Conservation (phyloP, 2,329 filamentous ascomycete species). For the Leptographium wingfieldii region DNA sequence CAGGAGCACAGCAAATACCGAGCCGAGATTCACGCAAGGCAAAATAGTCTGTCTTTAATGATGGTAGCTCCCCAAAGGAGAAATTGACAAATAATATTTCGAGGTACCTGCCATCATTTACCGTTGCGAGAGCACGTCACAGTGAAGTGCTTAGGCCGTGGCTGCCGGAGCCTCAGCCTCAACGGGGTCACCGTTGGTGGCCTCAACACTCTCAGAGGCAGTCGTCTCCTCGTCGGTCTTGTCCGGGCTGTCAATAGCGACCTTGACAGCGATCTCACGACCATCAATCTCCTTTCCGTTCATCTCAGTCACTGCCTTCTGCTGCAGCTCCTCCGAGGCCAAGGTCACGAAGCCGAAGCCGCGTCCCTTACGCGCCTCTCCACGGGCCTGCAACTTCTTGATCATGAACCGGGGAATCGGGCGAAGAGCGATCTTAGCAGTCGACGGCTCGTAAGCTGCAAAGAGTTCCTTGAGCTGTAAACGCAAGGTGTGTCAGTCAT, state of each 20-base stretch:
- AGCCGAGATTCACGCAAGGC: conserved; percentile 1
- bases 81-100: conserved; percentile 3
- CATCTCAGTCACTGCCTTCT: conserved; percentile 96
- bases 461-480: conserved; percentile 92
- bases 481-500: conserved; percentile 10
- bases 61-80: background rate
- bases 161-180: conserved; percentile 17
- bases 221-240: conserved; percentile 83
- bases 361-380: conserved; percentile 96
- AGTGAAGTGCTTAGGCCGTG: conserved; percentile 18
- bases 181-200: conserved; percentile 30
- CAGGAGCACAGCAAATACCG: conserved; percentile 3
- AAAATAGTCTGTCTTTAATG: conserved; percentile 2
- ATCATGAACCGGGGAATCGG: conserved; percentile 99
- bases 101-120: conserved; percentile 4
- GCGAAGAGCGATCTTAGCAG: conserved; percentile 96
- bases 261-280: conserved; percentile 98
- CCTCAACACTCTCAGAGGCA: conserved; percentile 25
- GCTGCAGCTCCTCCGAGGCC: conserved; percentile 86
- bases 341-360: conserved; percentile 98
- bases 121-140: background rate
- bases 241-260: conserved; percentile 97
- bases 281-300: conserved; percentile 99
- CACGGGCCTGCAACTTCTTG: conserved; percentile 98
- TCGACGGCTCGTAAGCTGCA: conserved; percentile 77